Percentiles rank a stretch among this genome's conserved stretches.
phyloP scores from a whole-genome alignment of 805 yeast species.

The Yarrowia yakushimensis region DNA sequence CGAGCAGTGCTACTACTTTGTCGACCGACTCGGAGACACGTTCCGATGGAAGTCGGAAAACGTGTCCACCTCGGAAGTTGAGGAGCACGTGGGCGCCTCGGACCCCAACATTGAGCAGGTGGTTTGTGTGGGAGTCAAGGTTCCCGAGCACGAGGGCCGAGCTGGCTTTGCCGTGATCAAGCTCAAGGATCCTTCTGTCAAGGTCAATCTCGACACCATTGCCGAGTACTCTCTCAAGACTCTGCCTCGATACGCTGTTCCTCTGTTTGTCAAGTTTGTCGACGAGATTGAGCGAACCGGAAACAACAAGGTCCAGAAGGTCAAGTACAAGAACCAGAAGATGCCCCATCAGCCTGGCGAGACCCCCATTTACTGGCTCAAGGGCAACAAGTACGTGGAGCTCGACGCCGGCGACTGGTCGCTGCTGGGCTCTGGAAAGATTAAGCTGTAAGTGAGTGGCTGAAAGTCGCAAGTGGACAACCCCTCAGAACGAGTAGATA shows the following conservation, averaged over 20 bases:
- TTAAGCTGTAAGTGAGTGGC: slow-evolving; percentile 32
- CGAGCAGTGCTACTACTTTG: slow-evolving; percentile 71
- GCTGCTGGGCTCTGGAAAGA: slow-evolving; percentile 33
- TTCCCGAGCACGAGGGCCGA: slow-evolving; percentile 88
- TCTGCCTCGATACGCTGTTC: slow-evolving; percentile 82
- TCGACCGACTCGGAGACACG: slow-evolving; percentile 92
- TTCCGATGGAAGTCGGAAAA: slow-evolving; percentile 96
- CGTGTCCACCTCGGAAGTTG: slow-evolving; percentile 91
- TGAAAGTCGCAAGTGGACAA: background rate
- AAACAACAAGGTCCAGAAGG: slow-evolving; percentile 86
- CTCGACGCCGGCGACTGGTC: slow-evolving; percentile 59
- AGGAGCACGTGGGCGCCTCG: slow-evolving; percentile 50
- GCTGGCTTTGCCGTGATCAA: slow-evolving; percentile 86
- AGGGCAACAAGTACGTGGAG: slow-evolving; percentile 50
- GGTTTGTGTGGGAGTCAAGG: slow-evolving; percentile 81
- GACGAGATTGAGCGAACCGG: slow-evolving; percentile 61
- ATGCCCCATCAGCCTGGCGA: slow-evolving; percentile 44
- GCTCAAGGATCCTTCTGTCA: slow-evolving; percentile 41
- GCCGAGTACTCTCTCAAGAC: slow-evolving; percentile 41
- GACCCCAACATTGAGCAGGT: slow-evolving; percentile 48
- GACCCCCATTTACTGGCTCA: slow-evolving; percentile 62
- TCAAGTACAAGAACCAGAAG: slow-evolving; percentile 41
- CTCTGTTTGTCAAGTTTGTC: slow-evolving; percentile 72
- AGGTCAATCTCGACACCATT: slow-evolving; percentile 42
- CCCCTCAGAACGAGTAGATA: background rate